Evolutionary conservation across 345 rosid genomes (phyloP).

Genomic region (Brassica rapa): DNA sequence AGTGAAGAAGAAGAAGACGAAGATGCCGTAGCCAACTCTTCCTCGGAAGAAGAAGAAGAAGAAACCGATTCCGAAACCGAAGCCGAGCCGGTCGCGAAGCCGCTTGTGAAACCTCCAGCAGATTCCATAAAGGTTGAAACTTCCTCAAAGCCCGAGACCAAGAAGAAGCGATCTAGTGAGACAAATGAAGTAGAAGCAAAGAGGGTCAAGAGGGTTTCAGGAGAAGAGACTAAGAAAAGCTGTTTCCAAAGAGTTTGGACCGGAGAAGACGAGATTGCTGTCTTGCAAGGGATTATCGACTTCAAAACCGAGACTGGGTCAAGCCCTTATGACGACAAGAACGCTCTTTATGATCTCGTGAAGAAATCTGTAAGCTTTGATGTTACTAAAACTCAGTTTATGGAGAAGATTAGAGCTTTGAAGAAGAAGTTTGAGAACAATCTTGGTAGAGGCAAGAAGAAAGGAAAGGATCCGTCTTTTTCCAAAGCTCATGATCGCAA

Average conservation of each 20-base stretch:
- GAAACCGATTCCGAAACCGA: conserved; percentile 41
- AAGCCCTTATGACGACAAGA: conserved; percentile 38
- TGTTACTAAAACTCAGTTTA: conserved; percentile 39
- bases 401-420: conserved; percentile 47
- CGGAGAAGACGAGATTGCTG: conserved; percentile 47
- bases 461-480: conserved; percentile 37
- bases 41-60: neutral
- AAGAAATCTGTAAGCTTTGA: conserved; percentile 42
- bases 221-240: conserved; percentile 28
- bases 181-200: neutral
- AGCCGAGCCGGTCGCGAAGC: neutral
- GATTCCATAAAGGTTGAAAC: neutral
- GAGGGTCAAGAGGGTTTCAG: conserved; percentile 30
- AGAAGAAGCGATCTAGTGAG: conserved; percentile 26
- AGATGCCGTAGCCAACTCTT: neutral
- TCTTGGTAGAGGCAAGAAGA: conserved; percentile 32
- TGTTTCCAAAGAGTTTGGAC: conserved; percentile 45
- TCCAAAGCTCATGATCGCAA: conserved; percentile 43
- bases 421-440: conserved; percentile 45
- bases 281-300: conserved; percentile 43
- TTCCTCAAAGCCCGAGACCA: neutral
- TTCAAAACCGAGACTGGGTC: conserved; percentile 34
- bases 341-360: conserved; percentile 38
- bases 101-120: neutral
- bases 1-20: neutral